These are phyloP conservation scores for Elsinoe perseae DNA, from an alignment of 2,329 filamentous ascomycete species.

Conservation along the genomic window DNA sequence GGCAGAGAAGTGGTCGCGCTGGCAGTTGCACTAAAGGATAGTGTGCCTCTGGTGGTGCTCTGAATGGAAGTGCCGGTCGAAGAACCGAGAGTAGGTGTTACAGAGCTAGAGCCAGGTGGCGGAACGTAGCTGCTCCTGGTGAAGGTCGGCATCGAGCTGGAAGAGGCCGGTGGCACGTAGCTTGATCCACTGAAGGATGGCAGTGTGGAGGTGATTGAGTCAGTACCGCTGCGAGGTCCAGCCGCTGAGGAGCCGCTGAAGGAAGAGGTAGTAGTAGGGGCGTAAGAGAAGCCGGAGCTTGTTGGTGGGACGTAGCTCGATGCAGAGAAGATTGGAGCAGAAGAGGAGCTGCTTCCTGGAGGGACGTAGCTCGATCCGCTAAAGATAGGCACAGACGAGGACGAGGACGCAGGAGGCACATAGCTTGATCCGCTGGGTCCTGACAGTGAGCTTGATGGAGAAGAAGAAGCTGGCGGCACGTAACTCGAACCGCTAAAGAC, in stretches of 20 bases:
- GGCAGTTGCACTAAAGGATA: neutral
- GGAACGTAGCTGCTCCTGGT: slow-evolving; percentile 4
- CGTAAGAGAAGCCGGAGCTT: neutral
- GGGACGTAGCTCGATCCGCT: neutral
- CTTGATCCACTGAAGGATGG: slow-evolving; percentile 3
- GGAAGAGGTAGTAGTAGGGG: neutral
- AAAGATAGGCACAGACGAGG: neutral
- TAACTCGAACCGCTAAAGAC: slow-evolving; percentile 2
- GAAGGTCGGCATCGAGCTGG: neutral
- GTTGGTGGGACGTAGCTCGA: neutral
- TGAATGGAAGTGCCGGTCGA: neutral
- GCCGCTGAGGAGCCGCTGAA: slow-evolving; percentile 2
- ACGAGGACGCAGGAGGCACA: neutral
- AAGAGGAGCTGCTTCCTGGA: neutral
- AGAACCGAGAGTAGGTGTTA: neutral
- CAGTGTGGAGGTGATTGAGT: neutral
- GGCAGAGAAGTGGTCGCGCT: neutral
- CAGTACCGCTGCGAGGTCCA: neutral
- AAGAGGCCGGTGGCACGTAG: neutral
- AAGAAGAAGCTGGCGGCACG: neutral
- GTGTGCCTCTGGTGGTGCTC: neutral
- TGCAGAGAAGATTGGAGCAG: neutral
- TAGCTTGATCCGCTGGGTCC: neutral
- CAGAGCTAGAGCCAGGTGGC: neutral
- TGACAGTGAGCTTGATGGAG: neutral